Conservation (phyloP, 2,329 filamentous ascomycete species). For the Claviceps sp. region DNA sequence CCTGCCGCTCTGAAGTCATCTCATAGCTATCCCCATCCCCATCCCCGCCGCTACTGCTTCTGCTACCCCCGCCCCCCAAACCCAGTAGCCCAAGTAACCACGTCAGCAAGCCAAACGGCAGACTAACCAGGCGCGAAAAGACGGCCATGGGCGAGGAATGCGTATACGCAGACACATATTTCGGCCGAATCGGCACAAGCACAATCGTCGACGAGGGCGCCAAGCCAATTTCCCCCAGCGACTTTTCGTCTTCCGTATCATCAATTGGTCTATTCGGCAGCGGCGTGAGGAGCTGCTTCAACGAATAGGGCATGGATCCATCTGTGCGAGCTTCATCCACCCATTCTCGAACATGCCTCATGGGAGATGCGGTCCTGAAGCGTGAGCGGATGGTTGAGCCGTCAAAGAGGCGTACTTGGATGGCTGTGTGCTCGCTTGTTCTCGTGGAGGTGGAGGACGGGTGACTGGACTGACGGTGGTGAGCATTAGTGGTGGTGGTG, state of each 20-base stretch:
- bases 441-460: constrained; percentile 18
- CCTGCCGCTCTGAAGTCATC: neutral
- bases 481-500: neutral
- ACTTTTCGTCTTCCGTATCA: constrained; percentile 57
- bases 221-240: constrained; percentile 56
- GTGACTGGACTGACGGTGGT: constrained; percentile 11
- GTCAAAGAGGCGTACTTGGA: constrained; percentile 75
- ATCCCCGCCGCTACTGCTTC: constrained; percentile 5
- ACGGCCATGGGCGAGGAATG: constrained; percentile 13
- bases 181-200: constrained; percentile 52
- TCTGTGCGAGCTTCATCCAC: constrained; percentile 51
- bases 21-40: neutral
- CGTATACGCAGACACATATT: constrained; percentile 27
- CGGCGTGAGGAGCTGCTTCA: constrained; percentile 73
- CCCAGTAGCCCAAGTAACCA: constrained; percentile 23
- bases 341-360: constrained; percentile 63
- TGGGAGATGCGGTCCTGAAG: constrained; percentile 51
- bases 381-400: constrained; percentile 63
- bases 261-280: constrained; percentile 62
- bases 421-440: constrained; percentile 27
- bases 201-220: constrained; percentile 72
- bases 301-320: constrained; percentile 55
- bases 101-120: constrained; percentile 20
- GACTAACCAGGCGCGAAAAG: constrained; percentile 16
- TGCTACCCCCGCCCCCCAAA: constrained; percentile 8